These are phyloP conservation scores for Cryptococcus hybrid DNA, from an alignment of 1,284 basidiomycete genomes.

Conservation along the genomic window DNA sequence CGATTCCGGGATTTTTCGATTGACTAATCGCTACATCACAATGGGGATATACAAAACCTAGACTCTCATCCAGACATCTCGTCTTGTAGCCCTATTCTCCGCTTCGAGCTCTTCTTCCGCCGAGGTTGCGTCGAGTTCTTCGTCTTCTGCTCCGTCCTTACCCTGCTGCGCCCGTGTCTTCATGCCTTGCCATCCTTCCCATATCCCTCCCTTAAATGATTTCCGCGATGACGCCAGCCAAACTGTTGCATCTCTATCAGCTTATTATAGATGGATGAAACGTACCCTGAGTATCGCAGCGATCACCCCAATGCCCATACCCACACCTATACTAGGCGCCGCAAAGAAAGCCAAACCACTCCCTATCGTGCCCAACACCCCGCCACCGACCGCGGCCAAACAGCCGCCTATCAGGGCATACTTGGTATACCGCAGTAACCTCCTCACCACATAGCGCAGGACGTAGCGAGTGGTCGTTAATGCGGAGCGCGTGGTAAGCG, in stretches of 20 bases:
- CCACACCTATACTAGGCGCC: conserved; percentile 39
- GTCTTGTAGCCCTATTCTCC: conserved; percentile 19
- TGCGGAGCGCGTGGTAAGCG: conserved; percentile 39
- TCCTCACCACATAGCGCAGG: conserved; percentile 43
- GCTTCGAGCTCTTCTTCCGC: conserved; percentile 10
- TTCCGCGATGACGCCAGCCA: conserved; percentile 43
- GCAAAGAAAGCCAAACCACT: conserved; percentile 46
- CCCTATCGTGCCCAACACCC: conserved; percentile 41
- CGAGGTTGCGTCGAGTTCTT: conserved; percentile 29
- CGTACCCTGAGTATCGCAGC: conserved; percentile 44
- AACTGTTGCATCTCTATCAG: conserved; percentile 24
- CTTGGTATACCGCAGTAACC: conserved; percentile 48
- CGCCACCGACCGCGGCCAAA: conserved; percentile 40
- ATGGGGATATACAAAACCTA: neutral
- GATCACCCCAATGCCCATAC: conserved; percentile 41
- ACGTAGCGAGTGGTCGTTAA: conserved; percentile 49
- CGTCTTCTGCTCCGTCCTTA: conserved; percentile 36
- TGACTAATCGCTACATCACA: too few species aligned
- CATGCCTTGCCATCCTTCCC: conserved; percentile 29
- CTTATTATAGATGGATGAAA: neutral
- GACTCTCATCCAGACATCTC: conserved; percentile 29
- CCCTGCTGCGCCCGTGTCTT: conserved; percentile 29
- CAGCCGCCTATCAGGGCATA: conserved; percentile 46
- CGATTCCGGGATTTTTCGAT: too few species aligned
- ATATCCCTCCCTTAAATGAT: conserved; percentile 38